Evolutionary conservation across 2,329 filamentous ascomycete species (phyloP).

Genomic region (Clarireedia homoeocarpa): DNA sequence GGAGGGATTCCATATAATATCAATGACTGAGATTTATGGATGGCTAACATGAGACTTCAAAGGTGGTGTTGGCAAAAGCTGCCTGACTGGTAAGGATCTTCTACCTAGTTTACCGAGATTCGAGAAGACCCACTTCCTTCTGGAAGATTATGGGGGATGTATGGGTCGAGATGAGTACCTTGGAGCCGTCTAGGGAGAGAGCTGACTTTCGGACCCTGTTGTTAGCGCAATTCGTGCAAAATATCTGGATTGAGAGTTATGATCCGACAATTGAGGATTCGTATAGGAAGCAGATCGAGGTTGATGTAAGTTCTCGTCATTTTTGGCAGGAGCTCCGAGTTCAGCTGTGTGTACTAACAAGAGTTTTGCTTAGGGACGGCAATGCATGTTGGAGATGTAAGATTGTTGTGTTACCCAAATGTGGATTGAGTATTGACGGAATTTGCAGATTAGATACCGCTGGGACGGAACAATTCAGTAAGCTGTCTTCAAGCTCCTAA

Average conservation of each 20-base stretch:
- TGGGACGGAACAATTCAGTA: conserved; percentile 70
- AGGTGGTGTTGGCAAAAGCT: conserved; percentile 70
- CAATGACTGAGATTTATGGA: not conserved
- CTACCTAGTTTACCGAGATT: conserved; percentile 1
- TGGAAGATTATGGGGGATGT: not conserved
- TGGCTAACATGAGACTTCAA: conserved; percentile 22
- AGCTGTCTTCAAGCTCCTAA: conserved; percentile 29
- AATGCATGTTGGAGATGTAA: conserved; percentile 66
- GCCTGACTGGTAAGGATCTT: conserved; percentile 54
- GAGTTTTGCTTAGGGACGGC: conserved; percentile 45
- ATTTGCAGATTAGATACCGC: conserved; percentile 56
- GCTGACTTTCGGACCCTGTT: conserved; percentile 9
- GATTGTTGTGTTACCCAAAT: conserved; percentile 19
- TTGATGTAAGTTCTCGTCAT: conserved; percentile 52
- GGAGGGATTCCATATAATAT: not conserved
- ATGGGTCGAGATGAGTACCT: not conserved
- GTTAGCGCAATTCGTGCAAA: conserved; percentile 65
- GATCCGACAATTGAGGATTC: conserved; percentile 57
- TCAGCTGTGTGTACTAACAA: not conserved
- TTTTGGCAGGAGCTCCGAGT: too few species aligned
- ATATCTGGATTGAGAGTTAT: conserved; percentile 66
- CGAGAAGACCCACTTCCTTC: conserved; percentile 2
- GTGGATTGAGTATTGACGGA: conserved; percentile 11
- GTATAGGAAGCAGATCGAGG: conserved; percentile 53
- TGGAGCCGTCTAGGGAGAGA: not conserved